These are phyloP conservation scores for Lactarius vividus DNA, from an alignment of 768 basidiomycete genomes.

Conservation along the genomic window DNA sequence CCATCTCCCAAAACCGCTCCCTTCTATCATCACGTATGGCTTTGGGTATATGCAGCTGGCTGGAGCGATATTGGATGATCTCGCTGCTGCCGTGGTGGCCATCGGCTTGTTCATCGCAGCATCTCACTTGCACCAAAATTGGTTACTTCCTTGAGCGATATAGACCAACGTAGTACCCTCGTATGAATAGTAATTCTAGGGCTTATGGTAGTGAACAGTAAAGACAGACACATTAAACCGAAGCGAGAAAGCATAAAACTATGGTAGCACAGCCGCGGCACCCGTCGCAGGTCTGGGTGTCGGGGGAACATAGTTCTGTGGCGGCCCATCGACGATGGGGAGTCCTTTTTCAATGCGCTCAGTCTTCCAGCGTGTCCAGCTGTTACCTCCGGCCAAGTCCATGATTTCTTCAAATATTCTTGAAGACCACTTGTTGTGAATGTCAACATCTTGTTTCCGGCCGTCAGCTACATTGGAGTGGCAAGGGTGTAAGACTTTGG, in stretches of 20 bases:
- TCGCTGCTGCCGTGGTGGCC: constrained; percentile 68
- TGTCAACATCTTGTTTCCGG: constrained; percentile 43
- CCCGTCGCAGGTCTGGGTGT: constrained; percentile 16
- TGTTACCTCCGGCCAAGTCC: constrained; percentile 58
- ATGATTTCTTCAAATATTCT: constrained; percentile 68
- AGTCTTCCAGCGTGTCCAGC: constrained; percentile 56
- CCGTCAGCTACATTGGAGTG: constrained; percentile 47
- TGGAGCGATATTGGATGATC: constrained; percentile 64
- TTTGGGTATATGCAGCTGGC: constrained; percentile 71
- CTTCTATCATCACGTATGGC: constrained; percentile 57
- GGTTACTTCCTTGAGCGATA: constrained; percentile 8
- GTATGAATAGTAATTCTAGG: constrained; percentile 1
- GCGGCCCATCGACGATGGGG: constrained; percentile 40
- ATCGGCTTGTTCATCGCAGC: constrained; percentile 55
- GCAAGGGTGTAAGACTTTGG: neutral
- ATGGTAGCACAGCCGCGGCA: constrained; percentile 29
- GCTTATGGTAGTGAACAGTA: neutral
- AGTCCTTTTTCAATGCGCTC: constrained; percentile 46
- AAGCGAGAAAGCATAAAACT: neutral
- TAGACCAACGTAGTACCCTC: constrained; percentile 3
- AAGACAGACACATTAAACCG: neutral
- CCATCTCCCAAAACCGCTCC: constrained; percentile 62
- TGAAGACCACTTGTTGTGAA: constrained; percentile 69
- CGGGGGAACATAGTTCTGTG: constrained; percentile 9
- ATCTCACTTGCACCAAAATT: constrained; percentile 14